Evolutionary conservation across 345 rosid genomes (phyloP).

Genomic region (Populus simonii): DNA sequence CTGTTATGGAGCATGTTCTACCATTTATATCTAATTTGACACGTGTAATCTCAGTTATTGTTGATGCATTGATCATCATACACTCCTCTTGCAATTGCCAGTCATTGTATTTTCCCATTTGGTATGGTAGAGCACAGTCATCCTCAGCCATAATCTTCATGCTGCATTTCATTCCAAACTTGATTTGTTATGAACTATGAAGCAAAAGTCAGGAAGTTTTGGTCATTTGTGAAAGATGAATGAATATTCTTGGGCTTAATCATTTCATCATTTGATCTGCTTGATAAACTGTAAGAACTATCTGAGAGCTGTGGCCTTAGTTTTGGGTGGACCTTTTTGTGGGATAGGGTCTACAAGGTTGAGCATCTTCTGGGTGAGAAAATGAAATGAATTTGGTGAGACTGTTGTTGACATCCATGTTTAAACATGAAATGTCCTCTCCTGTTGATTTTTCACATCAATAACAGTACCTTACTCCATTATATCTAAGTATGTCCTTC

Average conservation of each 20-base stretch:
- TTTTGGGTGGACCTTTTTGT: neutral
- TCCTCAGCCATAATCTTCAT: neutral
- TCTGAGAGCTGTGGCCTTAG: neutral
- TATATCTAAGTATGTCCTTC: neutral
- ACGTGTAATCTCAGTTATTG: neutral
- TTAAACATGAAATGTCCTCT: neutral
- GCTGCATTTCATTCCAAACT: neutral
- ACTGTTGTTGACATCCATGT: neutral
- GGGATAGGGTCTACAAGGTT: neutral
- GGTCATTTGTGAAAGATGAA: neutral
- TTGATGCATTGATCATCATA: neutral
- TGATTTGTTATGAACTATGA: neutral
- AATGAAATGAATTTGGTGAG: neutral
- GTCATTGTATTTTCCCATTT: neutral
- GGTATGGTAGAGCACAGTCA: neutral
- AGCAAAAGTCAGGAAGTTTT: neutral
- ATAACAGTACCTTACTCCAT: neutral
- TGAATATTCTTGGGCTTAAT: neutral
- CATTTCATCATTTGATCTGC: neutral
- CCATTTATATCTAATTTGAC: neutral
- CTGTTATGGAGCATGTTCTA: neutral
- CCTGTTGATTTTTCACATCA: neutral
- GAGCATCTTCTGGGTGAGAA: neutral
- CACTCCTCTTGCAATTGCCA: constrained; percentile 1
- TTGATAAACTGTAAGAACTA: neutral